Percentiles rank a stretch among this genome's conserved stretches.
These are phyloP conservation scores for Emmonsiellopsis sp. DNA, from an alignment of 2,329 filamentous ascomycete genomes.

Conservation along the genomic window DNA sequence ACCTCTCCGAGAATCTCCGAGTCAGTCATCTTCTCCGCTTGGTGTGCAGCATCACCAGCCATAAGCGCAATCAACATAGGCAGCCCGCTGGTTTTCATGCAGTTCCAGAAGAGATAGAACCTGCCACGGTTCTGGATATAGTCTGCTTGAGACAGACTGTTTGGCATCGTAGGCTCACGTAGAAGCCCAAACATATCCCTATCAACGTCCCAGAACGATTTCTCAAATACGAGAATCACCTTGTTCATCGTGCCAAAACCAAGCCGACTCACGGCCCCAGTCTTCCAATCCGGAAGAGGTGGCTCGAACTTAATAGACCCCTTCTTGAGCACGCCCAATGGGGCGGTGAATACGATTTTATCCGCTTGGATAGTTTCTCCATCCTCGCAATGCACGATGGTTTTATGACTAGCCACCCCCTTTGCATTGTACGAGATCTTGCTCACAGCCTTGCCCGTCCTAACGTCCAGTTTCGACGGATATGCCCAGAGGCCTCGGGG, in stretches of 20 bases:
- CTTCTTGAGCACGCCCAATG: constrained; percentile 86
- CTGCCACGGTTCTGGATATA: constrained; percentile 74
- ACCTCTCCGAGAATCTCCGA: constrained; percentile 72
- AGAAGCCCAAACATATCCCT: constrained; percentile 92
- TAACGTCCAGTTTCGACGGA: constrained; percentile 68
- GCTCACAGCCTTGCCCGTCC: constrained; percentile 62
- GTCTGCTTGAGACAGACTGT: constrained; percentile 68
- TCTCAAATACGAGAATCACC: constrained; percentile 79
- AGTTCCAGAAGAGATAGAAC: constrained; percentile 98
- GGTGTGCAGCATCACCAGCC: constrained; percentile 87
- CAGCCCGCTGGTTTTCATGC: constrained; percentile 77
- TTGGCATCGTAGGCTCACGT: constrained; percentile 58
- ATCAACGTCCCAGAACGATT: constrained; percentile 81
- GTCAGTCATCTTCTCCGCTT: constrained; percentile 70
- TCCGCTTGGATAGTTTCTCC: constrained; percentile 75
- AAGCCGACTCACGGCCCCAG: constrained; percentile 67
- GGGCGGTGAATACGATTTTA: constrained; percentile 80
- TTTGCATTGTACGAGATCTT: constrained; percentile 57
- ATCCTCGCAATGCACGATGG: constrained; percentile 65
- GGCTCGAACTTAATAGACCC: constrained; percentile 77
- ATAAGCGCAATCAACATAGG: constrained; percentile 86
- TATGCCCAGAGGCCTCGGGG: constrained; percentile 75
- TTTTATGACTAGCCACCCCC: constrained; percentile 35
- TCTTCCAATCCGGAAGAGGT: constrained; percentile 79
- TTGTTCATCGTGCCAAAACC: constrained; percentile 96